Conservation (phyloP, 1,284 basidiomycete species). For the Puccinia brachypodii region DNA sequence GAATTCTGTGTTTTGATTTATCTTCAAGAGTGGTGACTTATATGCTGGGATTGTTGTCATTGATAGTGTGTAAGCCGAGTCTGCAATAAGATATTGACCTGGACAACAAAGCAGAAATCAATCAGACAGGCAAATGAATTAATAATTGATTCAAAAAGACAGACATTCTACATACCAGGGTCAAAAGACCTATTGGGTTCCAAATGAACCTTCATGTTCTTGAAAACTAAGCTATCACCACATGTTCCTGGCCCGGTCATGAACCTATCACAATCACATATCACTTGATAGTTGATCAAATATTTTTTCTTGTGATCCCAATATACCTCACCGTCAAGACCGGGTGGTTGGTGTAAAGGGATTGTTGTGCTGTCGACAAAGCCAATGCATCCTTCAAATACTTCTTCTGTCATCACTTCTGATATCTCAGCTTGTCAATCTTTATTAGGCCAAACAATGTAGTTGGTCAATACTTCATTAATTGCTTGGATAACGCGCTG, state of each 20-base stretch:
- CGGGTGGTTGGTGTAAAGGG: background rate
- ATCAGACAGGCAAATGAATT: background rate
- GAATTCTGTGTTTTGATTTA: background rate
- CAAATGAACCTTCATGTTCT: background rate
- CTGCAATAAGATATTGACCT: conserved; percentile 17
- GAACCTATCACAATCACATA: conserved; percentile 16
- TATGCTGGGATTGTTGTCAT: background rate
- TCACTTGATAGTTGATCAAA: conserved; percentile 10
- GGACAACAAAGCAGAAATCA: background rate
- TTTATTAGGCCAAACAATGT: background rate
- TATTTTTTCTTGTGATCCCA: conserved; percentile 19
- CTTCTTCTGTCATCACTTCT: background rate
- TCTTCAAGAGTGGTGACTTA: background rate
- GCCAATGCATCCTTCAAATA: background rate
- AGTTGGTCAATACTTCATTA: background rate
- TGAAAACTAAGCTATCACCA: background rate
- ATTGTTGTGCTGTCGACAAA: too few species aligned
- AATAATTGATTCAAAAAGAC: background rate
- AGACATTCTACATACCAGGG: background rate
- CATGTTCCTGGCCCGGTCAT: conserved; percentile 24
- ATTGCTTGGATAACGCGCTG: background rate
- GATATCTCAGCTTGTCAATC: background rate
- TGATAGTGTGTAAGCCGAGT: conserved; percentile 1
- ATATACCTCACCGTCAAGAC: conserved; percentile 7
- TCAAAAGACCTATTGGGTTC: background rate